Evolutionary conservation across 495 filamentous ascomycete species (phyloP), one percentile per base, ranked within the genome.

Genomic region (Penicillium herquei): DNA sequence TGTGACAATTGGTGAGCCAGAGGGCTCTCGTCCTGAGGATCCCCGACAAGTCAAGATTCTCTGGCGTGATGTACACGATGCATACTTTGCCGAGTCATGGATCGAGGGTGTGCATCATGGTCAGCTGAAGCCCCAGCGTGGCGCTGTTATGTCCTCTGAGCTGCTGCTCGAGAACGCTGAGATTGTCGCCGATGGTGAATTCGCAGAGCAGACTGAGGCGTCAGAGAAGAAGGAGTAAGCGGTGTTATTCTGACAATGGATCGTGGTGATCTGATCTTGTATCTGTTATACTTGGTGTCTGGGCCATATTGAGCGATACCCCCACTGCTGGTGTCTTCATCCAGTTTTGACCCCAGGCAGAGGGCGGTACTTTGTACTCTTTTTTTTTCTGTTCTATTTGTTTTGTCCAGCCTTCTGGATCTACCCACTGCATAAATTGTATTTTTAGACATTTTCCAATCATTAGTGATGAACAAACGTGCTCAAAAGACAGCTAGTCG

Each of bases 31-130:
- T 5, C 73, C 71, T 9, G 61, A 68, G 31, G 39, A 50, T 2
- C 57, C 62, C 1, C 62, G 71, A 13, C 57, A 67, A 7, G 75
- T 87, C 30, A 75, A 78, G 61, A 77, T 96, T 30, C 81, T 82
- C 67, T 96, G 92, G 92, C 76, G 71, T 7, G 78, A 92, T 70
- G 58, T 84, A 31, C 65, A 80, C 49, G 86, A 92, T 72, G 78
- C 80, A 26, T 78, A 83, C 49, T 87, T 76, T 70, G 91, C 89
- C 17, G 62, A 75, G 61, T 58, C 67, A 7, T 96, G 92, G 92
- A 77, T 87, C 14, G 69, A 74, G 3, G 80, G 77, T n/a, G 88
- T 95, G 47, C 65, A 73, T 18, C 92, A 96, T 64, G 76, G 76
- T 54, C 68, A 72, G 53, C 57, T 81, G 67, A 65, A 74, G 50